Evolutionary conservation across 805 yeast genomes (phyloP).

Genomic region (Priceomyces carsonii): DNA sequence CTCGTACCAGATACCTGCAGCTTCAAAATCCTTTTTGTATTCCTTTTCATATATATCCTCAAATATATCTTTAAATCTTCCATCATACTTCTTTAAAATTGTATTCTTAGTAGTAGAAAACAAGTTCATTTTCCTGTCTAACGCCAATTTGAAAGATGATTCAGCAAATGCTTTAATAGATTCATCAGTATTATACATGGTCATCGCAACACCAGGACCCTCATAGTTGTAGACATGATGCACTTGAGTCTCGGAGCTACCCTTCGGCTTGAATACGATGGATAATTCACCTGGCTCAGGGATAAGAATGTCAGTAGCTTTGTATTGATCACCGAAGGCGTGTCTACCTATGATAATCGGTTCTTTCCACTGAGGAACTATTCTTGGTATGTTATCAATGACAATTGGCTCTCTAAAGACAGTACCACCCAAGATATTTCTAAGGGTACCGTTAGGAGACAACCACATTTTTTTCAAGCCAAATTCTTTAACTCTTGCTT

Average conservation of each 20-base stretch:
- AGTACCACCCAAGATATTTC: constrained; percentile 94
- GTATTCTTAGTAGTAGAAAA: constrained; percentile 94
- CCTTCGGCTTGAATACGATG: constrained; percentile 70
- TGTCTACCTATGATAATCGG: constrained; percentile 98
- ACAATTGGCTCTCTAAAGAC: constrained; percentile 97
- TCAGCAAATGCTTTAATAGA: constrained; percentile 91
- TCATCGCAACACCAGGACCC: constrained; percentile 78
- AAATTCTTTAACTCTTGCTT: constrained; percentile 91
- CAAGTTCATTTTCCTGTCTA: constrained; percentile 73
- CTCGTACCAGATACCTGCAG: constrained; percentile 89
- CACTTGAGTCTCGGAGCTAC: constrained; percentile 56
- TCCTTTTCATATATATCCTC: constrained; percentile 71
- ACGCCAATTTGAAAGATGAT: constrained; percentile 85
- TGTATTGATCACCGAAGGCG: constrained; percentile 96
- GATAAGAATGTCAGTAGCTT: constrained; percentile 82
- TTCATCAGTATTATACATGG: constrained; percentile 95
- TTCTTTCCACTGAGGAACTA: constrained; percentile 89
- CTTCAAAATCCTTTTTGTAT: constrained; percentile 73
- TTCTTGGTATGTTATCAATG: constrained; percentile 82
- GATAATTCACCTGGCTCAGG: constrained; percentile 80
- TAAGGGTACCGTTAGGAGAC: constrained; percentile 95
- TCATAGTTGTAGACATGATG: constrained; percentile 68
- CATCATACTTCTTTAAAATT: constrained; percentile 90
- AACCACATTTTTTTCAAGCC: constrained; percentile 94
- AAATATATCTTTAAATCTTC: constrained; percentile 92